Evolutionary conservation across 257 asterid genomes (phyloP), one percentile per base, ranked within the genome.

Genomic region (Cordia subcordata): DNA sequence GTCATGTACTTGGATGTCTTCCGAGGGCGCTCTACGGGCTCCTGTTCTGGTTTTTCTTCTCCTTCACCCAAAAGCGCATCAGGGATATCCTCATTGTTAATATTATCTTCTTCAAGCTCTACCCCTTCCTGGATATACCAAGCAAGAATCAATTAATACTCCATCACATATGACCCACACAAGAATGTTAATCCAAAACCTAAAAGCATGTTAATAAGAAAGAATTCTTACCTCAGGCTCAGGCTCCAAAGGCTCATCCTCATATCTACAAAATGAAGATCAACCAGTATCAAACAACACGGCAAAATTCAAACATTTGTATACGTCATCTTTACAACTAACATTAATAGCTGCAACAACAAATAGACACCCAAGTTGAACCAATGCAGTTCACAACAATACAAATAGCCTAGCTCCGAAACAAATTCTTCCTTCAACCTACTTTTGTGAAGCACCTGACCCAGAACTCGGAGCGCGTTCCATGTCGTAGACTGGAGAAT

Each of bases 1-100:
- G 98, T 90, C 96, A 90, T 90, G 49, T 80, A 90, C 60, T 90
- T 87, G 4, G 98, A 90, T 21, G 95, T 90, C 64, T 87, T 87
- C 54, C 87, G 81, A 57, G 84, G 91, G n/a, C 86, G 88, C 27
- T 80, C 94, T 15, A 70, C 78, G 8, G 87, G 75, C 21, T 20
- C 87, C 54, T 77, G 81, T 65, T 81, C 95, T 62, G 64, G 69
- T 68, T 90, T 85, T 21, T 87, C 91, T 2, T 83, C 95, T 13
- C 83, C 86, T 8, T 87, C 94, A 4, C 82, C 96, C 54, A 79
- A 66, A 33, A 83, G 46, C 4, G 75, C 70, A 55, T 90, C 96
- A 13, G 83, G 78, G 15, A 53, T 61, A 0, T 83, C 95, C 15
- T 87, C 93, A 33, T 72, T 68, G 52, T 72, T 66, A 18, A 45